These are phyloP conservation scores for Pleurotus cornucopiae DNA, from an alignment of 768 basidiomycete species.

Conservation along the genomic window DNA sequence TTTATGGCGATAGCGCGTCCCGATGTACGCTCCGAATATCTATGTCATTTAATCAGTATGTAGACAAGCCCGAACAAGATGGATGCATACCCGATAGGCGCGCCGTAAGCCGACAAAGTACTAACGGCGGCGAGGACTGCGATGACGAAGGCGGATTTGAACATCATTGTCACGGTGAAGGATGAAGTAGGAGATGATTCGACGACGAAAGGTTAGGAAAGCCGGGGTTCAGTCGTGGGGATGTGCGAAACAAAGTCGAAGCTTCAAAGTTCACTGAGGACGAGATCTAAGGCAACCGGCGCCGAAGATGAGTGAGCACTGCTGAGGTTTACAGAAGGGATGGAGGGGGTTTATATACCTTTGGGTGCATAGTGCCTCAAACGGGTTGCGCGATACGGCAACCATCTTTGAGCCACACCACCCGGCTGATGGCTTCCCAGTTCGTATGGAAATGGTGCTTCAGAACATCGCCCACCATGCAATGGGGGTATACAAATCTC, in stretches of 20 bases:
- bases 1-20: constrained; percentile 1
- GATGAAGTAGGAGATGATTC: neutral
- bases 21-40: neutral
- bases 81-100: neutral
- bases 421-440: too few species aligned
- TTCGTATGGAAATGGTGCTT: neutral
- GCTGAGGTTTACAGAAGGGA: constrained; percentile 4
- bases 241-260: neutral
- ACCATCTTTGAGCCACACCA: neutral
- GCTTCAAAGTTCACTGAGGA: constrained; percentile 9
- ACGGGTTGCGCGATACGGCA: neutral
- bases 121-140: neutral
- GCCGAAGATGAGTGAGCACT: constrained; percentile 8
- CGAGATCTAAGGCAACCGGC: constrained; percentile 8
- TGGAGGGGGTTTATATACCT: constrained; percentile 2
- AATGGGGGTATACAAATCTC: neutral
- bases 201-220: neutral
- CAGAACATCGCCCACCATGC: too few species aligned
- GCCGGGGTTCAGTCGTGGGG: constrained; percentile 2
- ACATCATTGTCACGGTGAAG: neutral
- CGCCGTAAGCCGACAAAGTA: constrained; percentile 1
- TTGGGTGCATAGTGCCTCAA: neutral
- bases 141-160: constrained; percentile 5
- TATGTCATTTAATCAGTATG: neutral
- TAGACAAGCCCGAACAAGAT: neutral